Percentiles rank a stretch among this genome's conserved stretches.
Evolutionary conservation across 2,329 filamentous ascomycete genomes (phyloP).

Genomic region (Parasarocladium wereldwijsianum): DNA sequence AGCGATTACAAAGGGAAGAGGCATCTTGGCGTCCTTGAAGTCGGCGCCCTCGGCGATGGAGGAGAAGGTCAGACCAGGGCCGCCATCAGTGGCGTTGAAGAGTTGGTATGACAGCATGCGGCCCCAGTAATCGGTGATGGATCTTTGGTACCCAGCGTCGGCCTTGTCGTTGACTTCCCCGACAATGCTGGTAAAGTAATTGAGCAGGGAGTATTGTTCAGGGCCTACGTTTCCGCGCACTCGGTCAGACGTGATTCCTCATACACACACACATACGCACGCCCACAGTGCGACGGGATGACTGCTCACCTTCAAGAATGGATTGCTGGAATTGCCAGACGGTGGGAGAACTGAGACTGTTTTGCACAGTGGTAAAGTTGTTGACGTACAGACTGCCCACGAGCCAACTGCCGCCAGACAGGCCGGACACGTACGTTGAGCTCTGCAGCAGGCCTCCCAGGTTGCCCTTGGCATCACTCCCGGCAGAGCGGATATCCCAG

Average conservation of each 20-base stretch:
- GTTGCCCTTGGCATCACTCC: conserved; percentile 36
- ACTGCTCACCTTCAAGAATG: conserved; percentile 21
- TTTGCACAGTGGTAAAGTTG: conserved; percentile 56
- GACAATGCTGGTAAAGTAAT: conserved; percentile 24
- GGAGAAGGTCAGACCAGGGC: conserved; percentile 66
- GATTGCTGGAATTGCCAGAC: conserved; percentile 27
- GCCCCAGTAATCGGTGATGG: conserved; percentile 82
- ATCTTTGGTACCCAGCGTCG: conserved; percentile 33
- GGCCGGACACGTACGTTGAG: conserved; percentile 63
- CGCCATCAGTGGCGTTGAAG: conserved; percentile 61
- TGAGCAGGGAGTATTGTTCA: conserved; percentile 18
- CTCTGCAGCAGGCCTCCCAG: conserved; percentile 71
- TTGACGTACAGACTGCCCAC: conserved; percentile 72
- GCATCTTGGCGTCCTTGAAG: conserved; percentile 26
- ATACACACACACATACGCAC: too few species aligned
- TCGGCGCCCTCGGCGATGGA: conserved; percentile 36
- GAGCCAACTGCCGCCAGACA: conserved; percentile 76
- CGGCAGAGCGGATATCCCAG: conserved; percentile 56
- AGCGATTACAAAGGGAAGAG: conserved; percentile 34
- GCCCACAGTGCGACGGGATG: too few species aligned
- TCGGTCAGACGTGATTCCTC: too few species aligned
- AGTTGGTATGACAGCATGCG: conserved; percentile 78
- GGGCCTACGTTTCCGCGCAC: conserved; percentile 14
- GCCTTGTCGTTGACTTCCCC: conserved; percentile 20
- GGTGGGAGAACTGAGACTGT: conserved; percentile 17